Conservation (phyloP, 176 grass and related monocot genomes). For the Triticum urartu region DNA sequence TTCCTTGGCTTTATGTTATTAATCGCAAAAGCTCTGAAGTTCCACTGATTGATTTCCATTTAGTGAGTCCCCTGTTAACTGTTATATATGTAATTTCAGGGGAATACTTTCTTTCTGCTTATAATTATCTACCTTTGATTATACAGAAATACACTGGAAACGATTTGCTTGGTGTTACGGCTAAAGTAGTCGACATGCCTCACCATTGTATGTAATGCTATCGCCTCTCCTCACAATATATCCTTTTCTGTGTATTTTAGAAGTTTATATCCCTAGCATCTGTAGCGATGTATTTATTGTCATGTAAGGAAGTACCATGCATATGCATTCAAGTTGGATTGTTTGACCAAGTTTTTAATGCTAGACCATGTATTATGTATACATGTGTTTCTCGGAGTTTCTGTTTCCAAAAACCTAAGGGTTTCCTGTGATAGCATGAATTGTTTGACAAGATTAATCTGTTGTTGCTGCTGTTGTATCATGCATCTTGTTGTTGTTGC, state of each 20-base stretch:
- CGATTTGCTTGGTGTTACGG: conserved; percentile 88
- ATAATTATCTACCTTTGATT: conserved; percentile 34
- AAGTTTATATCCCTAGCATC: conserved; percentile 9
- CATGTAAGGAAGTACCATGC: background rate
- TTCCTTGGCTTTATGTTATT: conserved; percentile 99
- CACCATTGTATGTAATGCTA: conserved; percentile 70
- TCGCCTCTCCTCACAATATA: background rate
- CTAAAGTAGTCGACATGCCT: conserved; percentile 98
- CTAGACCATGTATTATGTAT: background rate
- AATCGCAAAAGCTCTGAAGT: conserved; percentile 95
- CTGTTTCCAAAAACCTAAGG: background rate
- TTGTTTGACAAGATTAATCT: background rate
- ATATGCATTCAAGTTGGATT: conserved; percentile 3
- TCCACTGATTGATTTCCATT: conserved; percentile 94
- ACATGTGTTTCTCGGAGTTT: background rate
- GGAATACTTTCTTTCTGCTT: conserved; percentile 6
- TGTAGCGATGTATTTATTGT: conserved; percentile 12
- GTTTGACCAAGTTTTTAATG: background rate
- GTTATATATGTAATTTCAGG: conserved; percentile 16
- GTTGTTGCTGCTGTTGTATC: no score
- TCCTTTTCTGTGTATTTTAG: conserved; percentile 10
- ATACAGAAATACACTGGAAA: conserved; percentile 89
- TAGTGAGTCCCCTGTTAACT: conserved; percentile 52
- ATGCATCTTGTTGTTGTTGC: no score
- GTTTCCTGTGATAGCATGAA: background rate